Evolutionary conservation across 2,329 filamentous ascomycete species (phyloP).

Genomic region (Fusarium foetens): DNA sequence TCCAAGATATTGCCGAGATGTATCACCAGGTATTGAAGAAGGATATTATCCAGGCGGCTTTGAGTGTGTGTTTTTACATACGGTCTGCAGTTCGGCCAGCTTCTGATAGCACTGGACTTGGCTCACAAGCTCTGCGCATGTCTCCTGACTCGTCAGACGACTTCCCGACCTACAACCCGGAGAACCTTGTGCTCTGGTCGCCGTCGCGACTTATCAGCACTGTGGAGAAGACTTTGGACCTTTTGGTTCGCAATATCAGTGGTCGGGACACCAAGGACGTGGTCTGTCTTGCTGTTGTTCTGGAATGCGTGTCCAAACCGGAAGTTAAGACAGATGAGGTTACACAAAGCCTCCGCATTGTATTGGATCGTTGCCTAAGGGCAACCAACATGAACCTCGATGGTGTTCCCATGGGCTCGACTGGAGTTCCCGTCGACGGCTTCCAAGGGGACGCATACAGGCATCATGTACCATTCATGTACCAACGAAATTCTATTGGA

Average conservation of each 20-base stretch:
- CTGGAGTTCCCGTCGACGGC: slow-evolving; percentile 18
- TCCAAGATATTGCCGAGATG: slow-evolving; percentile 61
- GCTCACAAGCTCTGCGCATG: slow-evolving; percentile 47
- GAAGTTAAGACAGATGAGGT: slow-evolving; percentile 57
- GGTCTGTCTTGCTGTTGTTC: slow-evolving; percentile 58
- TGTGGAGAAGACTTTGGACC: slow-evolving; percentile 60
- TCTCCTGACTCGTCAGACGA: slow-evolving; percentile 51
- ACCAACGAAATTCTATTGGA: slow-evolving; percentile 45
- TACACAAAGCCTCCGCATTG: slow-evolving; percentile 52
- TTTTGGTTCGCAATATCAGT: slow-evolving; percentile 57
- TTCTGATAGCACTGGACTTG: slow-evolving; percentile 45
- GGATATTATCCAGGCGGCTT: slow-evolving; percentile 65
- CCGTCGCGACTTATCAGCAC: slow-evolving; percentile 53
- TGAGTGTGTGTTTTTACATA: slow-evolving; percentile 67
- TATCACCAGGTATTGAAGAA: slow-evolving; percentile 63
- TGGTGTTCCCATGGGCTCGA: slow-evolving; percentile 37
- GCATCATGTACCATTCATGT: slow-evolving; percentile 46
- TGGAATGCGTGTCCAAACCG: slow-evolving; percentile 56
- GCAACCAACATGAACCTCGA: slow-evolving; percentile 57
- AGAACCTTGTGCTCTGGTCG: slow-evolving; percentile 56
- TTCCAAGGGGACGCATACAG: slow-evolving; percentile 45
- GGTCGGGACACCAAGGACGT: slow-evolving; percentile 64
- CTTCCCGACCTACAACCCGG: slow-evolving; percentile 48
- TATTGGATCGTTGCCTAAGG: slow-evolving; percentile 58
- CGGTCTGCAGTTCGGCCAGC: slow-evolving; percentile 47